These are phyloP conservation scores for Carex sylvatica DNA, from an alignment of 202 grass and related monocot species.

Conservation along the genomic window DNA sequence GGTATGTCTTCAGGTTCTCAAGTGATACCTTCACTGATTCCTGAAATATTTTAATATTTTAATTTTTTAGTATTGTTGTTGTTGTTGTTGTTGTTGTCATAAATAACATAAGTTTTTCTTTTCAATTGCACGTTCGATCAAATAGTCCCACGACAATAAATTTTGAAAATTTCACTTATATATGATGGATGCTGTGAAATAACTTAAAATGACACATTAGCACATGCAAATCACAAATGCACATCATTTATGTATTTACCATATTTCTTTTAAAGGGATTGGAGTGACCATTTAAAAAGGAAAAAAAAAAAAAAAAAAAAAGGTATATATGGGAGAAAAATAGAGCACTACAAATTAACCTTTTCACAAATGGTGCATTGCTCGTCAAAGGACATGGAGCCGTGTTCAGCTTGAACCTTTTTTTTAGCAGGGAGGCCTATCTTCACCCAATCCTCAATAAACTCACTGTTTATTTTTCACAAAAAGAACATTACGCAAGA, in stretches of 20 bases:
- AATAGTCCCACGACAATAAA: too few species aligned
- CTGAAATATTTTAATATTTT: conserved; percentile 37
- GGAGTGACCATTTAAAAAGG: too few species aligned
- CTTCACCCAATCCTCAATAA: conserved; percentile 94
- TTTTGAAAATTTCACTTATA: too few species aligned
- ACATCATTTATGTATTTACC: too few species aligned
- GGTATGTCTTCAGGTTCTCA: conserved; percentile 69
- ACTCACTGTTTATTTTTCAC: conserved; percentile 41
- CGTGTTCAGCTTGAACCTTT: conserved; percentile 46
- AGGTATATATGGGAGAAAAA: too few species aligned
- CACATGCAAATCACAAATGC: too few species aligned
- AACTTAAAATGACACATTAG: too few species aligned
- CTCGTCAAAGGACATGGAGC: conserved; percentile 40
- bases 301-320: too few species aligned
- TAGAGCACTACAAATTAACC: conserved; percentile 19
- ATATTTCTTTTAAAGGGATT: too few species aligned
- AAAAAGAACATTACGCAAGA: not conserved
- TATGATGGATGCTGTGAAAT: too few species aligned
- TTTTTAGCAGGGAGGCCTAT: conserved; percentile 49
- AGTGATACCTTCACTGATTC: conserved; percentile 73
- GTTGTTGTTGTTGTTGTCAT: not conserved
- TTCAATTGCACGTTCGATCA: too few species aligned
- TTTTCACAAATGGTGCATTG: conserved; percentile 63
- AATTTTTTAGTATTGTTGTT: not conserved
- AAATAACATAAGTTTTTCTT: too few species aligned